phyloP scores from a whole-genome alignment of 306 rosid species.

The Sechiopsis laciniata region DNA sequence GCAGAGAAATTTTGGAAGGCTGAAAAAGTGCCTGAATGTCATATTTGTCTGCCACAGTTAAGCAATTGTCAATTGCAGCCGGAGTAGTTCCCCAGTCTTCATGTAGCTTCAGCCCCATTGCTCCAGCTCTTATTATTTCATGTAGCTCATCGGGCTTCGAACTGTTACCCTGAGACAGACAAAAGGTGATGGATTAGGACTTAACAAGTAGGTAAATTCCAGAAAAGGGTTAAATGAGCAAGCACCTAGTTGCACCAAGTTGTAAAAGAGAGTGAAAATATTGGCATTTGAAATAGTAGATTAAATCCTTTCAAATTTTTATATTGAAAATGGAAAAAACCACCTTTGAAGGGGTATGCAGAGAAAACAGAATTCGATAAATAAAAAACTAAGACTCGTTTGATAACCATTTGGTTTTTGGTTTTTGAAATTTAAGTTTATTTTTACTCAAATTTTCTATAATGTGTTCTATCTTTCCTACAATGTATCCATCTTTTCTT shows the following conservation, averaged over 20 bases:
- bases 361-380: neutral
- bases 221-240: neutral
- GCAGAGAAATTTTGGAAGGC: neutral
- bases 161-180: no score
- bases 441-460: no score
- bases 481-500: no score
- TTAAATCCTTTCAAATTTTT: constrained; percentile 12
- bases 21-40: neutral
- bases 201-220: neutral
- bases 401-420: no score
- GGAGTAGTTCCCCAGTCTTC: no score
- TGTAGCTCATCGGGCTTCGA: no score
- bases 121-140: no score
- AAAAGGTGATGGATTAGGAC: constrained; percentile 5
- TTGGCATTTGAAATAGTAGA: neutral
- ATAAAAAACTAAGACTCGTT: neutral
- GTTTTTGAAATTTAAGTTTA: no score
- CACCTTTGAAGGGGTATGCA: neutral
- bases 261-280: neutral
- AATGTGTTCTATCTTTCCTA: no score
- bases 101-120: no score
- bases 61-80: no score
- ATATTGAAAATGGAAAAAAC: neutral
- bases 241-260: constrained; percentile 2
- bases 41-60: no score